Conservation (phyloP, 768 basidiomycete genomes). For the Kwoniella sp. region DNA sequence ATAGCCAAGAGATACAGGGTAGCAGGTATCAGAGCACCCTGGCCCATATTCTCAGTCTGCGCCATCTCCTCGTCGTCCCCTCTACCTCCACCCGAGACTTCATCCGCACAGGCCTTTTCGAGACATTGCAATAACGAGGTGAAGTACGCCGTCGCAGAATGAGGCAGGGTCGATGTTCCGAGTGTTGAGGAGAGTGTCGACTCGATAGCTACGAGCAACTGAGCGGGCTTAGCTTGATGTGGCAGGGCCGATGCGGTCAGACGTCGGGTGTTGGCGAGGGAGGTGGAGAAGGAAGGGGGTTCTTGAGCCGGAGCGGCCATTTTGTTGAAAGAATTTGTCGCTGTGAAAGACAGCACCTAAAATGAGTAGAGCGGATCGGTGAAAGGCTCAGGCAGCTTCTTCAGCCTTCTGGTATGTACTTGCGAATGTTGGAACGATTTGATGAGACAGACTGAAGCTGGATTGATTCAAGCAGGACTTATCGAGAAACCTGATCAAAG, state of each 20-base stretch:
- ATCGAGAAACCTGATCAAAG: too few species aligned
- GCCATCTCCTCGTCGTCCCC: constrained; percentile 57
- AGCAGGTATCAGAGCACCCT: constrained; percentile 78
- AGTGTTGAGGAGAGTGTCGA: constrained; percentile 57
- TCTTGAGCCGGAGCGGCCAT: constrained; percentile 13
- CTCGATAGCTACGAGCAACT: constrained; percentile 81
- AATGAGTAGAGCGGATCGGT: too few species aligned
- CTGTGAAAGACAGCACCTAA: neutral
- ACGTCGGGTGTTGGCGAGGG: constrained; percentile 79
- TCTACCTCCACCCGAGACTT: constrained; percentile 60
- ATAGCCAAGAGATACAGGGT: constrained; percentile 81
- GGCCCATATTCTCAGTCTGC: constrained; percentile 57
- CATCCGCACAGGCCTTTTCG: constrained; percentile 45
- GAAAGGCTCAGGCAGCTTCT: too few species aligned
- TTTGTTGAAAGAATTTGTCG: neutral
- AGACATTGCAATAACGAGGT: constrained; percentile 63
- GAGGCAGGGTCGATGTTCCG: constrained; percentile 32
- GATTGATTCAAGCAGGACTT: too few species aligned
- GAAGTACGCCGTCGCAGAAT: constrained; percentile 91
- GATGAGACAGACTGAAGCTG: too few species aligned
- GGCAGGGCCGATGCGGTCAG: constrained; percentile 77
- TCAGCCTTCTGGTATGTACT: too few species aligned
- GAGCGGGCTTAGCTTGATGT: constrained; percentile 87
- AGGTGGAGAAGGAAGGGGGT: constrained; percentile 33
- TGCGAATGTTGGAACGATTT: too few species aligned